Conservation (phyloP, 2,329 filamentous ascomycete species). For the Daldinia eschscholtzii region DNA sequence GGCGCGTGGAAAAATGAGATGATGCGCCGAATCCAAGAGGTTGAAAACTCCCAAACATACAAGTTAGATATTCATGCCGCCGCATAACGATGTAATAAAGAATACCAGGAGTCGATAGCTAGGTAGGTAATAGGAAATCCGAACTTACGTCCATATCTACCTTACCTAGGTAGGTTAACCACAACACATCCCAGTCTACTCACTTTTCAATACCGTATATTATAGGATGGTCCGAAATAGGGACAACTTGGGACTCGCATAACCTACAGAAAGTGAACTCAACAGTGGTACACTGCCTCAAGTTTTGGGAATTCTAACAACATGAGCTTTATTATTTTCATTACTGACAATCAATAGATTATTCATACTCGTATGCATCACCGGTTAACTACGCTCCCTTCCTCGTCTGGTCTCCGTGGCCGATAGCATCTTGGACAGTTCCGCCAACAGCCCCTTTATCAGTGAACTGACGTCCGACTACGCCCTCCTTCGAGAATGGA, state of each 20-base stretch:
- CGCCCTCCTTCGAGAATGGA: slow-evolving; percentile 38
- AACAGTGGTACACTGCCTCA: background rate
- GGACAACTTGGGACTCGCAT: background rate
- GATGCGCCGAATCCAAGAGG: slow-evolving; percentile 65
- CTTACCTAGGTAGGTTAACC: background rate
- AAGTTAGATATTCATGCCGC: slow-evolving; percentile 41
- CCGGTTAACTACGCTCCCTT: slow-evolving; percentile 26
- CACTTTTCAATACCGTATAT: background rate
- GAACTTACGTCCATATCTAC: background rate
- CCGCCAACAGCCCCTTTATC: slow-evolving; percentile 39
- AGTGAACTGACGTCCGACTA: slow-evolving; percentile 36
- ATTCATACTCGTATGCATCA: background rate
- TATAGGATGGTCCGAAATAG: background rate
- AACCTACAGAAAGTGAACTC: no score
- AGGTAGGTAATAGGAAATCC: background rate
- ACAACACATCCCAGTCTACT: background rate
- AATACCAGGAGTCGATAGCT: background rate
- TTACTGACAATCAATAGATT: background rate
- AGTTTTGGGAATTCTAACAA: background rate
- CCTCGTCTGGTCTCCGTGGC: slow-evolving; percentile 34
- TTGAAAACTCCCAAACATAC: slow-evolving; percentile 53
- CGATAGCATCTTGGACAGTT: slow-evolving; percentile 37
- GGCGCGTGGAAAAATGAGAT: slow-evolving; percentile 73
- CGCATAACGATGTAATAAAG: background rate
- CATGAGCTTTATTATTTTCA: background rate